phyloP scores from a whole-genome alignment of 148 eudicot genomes.

The Cornus suecica region DNA sequence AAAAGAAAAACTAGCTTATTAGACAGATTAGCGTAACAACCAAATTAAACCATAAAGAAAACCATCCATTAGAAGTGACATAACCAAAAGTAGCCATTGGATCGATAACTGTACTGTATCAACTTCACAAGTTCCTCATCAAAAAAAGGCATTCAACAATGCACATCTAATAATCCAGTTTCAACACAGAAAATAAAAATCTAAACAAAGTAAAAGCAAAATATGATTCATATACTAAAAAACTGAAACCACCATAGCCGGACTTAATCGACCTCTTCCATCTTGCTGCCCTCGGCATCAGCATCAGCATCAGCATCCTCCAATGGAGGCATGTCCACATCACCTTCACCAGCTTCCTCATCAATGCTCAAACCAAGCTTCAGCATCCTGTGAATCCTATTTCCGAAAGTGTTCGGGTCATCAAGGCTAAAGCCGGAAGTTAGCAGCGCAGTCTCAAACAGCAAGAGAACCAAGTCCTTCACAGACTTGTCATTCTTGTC shows the following conservation, averaged over 20 bases:
- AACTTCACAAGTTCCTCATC: neutral
- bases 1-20: too few relatives aligned
- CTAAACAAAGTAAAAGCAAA: neutral
- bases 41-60: neutral
- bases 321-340: conserved; percentile 56
- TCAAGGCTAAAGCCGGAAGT: conserved; percentile 86
- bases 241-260: neutral
- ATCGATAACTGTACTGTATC: neutral
- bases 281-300: conserved; percentile 64
- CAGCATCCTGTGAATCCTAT: conserved; percentile 85
- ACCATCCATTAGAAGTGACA: neutral
- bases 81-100: too few relatives aligned
- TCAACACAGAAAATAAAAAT: neutral
- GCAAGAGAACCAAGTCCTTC: conserved; percentile 66
- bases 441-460: conserved; percentile 68
- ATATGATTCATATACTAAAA: neutral
- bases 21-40: too few relatives aligned
- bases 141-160: neutral
- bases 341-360: conserved; percentile 54
- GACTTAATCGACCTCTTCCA: conserved; percentile 69
- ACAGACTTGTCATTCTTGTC: conserved; percentile 92
- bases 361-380: conserved; percentile 87
- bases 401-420: conserved; percentile 82
- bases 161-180: neutral
- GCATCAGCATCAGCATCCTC: conserved; percentile 51